Conservation (phyloP, 2,329 filamentous ascomycete species). For the Coleophoma crateriformis region DNA sequence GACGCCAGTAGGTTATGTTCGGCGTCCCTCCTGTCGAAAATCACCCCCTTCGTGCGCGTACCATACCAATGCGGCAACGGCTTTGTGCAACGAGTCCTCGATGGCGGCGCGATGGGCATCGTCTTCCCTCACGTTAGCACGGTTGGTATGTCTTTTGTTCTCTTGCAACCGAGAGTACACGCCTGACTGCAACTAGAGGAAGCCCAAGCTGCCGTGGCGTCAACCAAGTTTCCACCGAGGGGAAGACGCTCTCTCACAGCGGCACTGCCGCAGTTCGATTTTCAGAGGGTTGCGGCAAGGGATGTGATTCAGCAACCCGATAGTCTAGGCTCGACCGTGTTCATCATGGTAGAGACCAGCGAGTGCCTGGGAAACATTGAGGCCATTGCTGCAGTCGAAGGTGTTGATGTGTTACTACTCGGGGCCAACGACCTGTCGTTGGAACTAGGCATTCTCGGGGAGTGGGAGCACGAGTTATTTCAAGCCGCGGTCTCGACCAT, state of each 20-base stretch:
- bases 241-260: slow-evolving; percentile 14
- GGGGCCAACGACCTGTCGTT: slow-evolving; percentile 26
- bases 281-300: slow-evolving; percentile 2
- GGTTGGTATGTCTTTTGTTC: no score
- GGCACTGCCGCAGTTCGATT: slow-evolving; percentile 18
- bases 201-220: slow-evolving; percentile 11
- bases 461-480: slow-evolving; percentile 15
- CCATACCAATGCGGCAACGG: no score
- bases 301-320: slow-evolving; percentile 6
- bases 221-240: slow-evolving; percentile 16
- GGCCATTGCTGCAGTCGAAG: slow-evolving; percentile 24
- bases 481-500: slow-evolving; percentile 11
- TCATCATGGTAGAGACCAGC: slow-evolving; percentile 14
- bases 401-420: slow-evolving; percentile 26
- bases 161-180: no score
- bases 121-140: no score
- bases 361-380: slow-evolving; percentile 20
- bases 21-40: no score
- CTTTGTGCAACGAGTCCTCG: no score
- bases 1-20: no score
- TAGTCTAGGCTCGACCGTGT: slow-evolving; percentile 9
- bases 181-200: slow-evolving; percentile 10
- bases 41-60: no score
- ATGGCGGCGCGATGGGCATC: no score
- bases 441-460: slow-evolving; percentile 18